A percentile compares a stretch with the other conserved stretches of the same genome.
Conservation (phyloP, 306 rosid species). For the Herpetospermum pedunculosum region DNA sequence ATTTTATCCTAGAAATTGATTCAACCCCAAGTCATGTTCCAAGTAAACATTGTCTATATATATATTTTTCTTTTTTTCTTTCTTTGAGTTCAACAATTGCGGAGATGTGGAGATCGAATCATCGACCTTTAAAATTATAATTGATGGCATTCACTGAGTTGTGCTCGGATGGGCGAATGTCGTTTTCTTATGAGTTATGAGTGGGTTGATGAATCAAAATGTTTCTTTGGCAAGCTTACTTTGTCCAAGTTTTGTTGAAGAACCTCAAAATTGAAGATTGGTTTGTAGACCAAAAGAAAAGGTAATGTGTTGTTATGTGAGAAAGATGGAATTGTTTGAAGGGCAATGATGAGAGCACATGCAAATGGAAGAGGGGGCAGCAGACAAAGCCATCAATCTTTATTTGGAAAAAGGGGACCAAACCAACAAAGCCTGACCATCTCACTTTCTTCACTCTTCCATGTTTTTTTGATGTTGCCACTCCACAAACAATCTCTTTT, state of each 20-base stretch:
- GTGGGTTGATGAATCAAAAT: too few relatives aligned
- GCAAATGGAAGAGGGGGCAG: conserved; percentile 15
- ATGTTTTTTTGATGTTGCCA: not conserved
- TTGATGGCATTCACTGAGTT: too few relatives aligned
- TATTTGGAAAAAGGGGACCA: conserved; percentile 21
- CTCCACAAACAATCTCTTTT: not conserved
- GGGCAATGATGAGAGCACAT: conserved; percentile 11
- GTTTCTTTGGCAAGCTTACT: too few relatives aligned
- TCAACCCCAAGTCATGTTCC: too few relatives aligned
- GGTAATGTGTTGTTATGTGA: not conserved
- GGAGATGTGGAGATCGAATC: too few relatives aligned
- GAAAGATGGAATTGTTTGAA: not conserved
- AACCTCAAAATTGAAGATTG: not conserved
- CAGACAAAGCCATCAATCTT: conserved; percentile 19
- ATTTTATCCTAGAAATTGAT: too few relatives aligned
- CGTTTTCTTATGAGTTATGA: too few relatives aligned
- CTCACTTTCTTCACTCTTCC: conserved; percentile 9
- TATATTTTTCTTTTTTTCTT: too few relatives aligned
- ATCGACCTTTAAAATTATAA: too few relatives aligned
- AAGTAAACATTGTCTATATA: too few relatives aligned
- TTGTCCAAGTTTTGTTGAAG: not conserved
- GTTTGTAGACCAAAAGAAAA: not conserved
- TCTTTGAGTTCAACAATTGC: too few relatives aligned
- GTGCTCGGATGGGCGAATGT: too few relatives aligned
- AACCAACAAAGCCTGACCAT: conserved; percentile 14